These are phyloP conservation scores for Macrolepiota fuliginosa DNA, from an alignment of 768 basidiomycete genomes.

Conservation along the genomic window DNA sequence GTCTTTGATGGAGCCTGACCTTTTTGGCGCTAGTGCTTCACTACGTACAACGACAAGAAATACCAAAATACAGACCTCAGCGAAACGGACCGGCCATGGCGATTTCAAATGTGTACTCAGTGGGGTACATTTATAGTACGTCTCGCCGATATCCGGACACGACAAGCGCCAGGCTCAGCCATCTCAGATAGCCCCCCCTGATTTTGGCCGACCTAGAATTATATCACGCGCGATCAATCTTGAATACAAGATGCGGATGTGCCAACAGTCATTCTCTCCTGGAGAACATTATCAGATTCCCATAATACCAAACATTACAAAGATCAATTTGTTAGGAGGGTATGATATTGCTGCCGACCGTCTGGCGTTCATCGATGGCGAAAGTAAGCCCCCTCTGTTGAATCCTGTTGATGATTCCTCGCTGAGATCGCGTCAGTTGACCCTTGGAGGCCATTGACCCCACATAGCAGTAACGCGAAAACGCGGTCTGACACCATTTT, in stretches of 20 bases:
- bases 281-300: conserved; percentile 77
- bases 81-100: conserved; percentile 83
- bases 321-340: conserved; percentile 79
- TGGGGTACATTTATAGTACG: conserved; percentile 91
- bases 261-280: conserved; percentile 56
- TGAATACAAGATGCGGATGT: conserved; percentile 35
- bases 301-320: conserved; percentile 69
- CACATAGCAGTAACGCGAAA: conserved; percentile 70
- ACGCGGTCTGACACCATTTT: conserved; percentile 68
- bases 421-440: conserved; percentile 50
- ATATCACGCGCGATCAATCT: conserved; percentile 67
- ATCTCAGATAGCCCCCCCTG: conserved; percentile 70
- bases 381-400: conserved; percentile 41
- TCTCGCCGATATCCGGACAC: not conserved
- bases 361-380: conserved; percentile 85
- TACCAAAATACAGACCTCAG: conserved; percentile 60
- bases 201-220: conserved; percentile 66
- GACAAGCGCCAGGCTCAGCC: not conserved
- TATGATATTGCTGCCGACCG: conserved; percentile 80
- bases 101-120: conserved; percentile 89
- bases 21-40: conserved; percentile 67
- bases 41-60: conserved; percentile 67
- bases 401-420: not conserved
- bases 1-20: not conserved
- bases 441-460: conserved; percentile 87